Conservation (phyloP, 1,139 yeast species). For the Meyerozyma athensensis region DNA sequence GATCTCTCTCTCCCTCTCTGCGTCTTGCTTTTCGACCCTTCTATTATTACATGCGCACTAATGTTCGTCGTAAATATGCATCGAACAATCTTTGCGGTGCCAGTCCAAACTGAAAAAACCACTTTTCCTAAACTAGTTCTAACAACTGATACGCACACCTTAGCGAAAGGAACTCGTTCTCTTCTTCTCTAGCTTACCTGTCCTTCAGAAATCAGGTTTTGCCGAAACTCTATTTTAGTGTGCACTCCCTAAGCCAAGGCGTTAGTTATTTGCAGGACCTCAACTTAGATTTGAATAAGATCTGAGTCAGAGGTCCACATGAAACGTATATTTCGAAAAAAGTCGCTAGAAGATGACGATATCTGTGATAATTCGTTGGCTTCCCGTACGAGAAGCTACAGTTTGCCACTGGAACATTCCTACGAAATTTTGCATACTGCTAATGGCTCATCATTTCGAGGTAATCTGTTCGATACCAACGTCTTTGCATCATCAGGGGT, state of each 20-base stretch:
- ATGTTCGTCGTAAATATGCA: slow-evolving; percentile 3
- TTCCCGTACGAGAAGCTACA: not conserved
- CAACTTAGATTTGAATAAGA: too few species aligned
- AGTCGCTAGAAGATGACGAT: not conserved
- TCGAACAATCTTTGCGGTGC: not conserved
- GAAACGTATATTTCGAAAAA: slow-evolving; percentile 1
- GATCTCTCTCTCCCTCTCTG: too few species aligned
- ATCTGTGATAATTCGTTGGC: not conserved
- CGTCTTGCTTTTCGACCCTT: too few species aligned
- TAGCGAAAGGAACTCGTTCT: too few species aligned
- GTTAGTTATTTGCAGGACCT: not conserved
- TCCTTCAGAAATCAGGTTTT: too few species aligned
- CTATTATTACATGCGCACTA: too few species aligned
- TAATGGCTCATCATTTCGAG: not conserved
- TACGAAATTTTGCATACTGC: not conserved
- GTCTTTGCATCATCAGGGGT: not conserved
- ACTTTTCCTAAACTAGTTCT: not conserved
- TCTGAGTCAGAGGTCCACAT: too few species aligned
- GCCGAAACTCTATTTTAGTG: too few species aligned
- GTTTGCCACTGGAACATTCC: not conserved
- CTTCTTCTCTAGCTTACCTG: too few species aligned
- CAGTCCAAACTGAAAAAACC: not conserved
- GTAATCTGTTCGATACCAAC: not conserved
- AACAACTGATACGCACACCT: not conserved
- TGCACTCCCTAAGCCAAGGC: too few species aligned